These are phyloP conservation scores for Pseudotulostoma volvatum DNA, from an alignment of 495 filamentous ascomycete genomes.

Conservation along the genomic window DNA sequence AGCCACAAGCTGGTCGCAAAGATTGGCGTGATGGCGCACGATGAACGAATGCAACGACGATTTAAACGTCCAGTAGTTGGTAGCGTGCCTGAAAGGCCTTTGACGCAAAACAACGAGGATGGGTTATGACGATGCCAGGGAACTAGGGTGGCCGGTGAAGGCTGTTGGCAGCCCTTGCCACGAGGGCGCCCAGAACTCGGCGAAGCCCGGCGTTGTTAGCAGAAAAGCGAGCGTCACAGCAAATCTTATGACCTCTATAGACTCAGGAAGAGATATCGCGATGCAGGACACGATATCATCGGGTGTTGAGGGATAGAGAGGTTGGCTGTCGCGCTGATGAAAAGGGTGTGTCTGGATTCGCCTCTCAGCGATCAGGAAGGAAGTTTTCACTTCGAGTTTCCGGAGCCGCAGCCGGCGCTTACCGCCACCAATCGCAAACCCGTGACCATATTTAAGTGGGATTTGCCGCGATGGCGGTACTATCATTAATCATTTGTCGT, in stretches of 20 bases:
- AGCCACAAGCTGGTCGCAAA: constrained; percentile 4
- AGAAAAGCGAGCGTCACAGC: no score
- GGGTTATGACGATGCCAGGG: no score
- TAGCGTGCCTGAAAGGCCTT: no score
- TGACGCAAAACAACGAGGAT: no score
- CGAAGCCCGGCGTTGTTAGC: constrained; percentile 14
- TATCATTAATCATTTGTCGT: no score
- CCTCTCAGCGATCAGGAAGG: constrained; percentile 27
- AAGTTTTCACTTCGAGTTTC: constrained; percentile 24
- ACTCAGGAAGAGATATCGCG: constrained; percentile 18
- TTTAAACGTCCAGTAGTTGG: no score
- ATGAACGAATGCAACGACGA: no score
- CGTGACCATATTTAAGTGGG: no score
- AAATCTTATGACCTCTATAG: no score
- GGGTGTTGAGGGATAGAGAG: constrained; percentile 18
- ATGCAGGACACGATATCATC: constrained; percentile 28
- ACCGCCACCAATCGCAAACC: constrained; percentile 8
- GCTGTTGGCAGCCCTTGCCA: constrained; percentile 39
- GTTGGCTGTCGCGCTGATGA: constrained; percentile 23
- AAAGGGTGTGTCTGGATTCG: constrained; percentile 26
- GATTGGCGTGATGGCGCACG: no score
- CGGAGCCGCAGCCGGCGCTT: constrained; percentile 18
- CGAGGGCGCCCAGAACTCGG: constrained; percentile 33
- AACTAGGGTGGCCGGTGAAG: no score
- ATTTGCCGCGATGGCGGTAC: no score